Base-by-base conservation (phyloP, 129 eudicot species). In the Tagetes patula region DNA sequence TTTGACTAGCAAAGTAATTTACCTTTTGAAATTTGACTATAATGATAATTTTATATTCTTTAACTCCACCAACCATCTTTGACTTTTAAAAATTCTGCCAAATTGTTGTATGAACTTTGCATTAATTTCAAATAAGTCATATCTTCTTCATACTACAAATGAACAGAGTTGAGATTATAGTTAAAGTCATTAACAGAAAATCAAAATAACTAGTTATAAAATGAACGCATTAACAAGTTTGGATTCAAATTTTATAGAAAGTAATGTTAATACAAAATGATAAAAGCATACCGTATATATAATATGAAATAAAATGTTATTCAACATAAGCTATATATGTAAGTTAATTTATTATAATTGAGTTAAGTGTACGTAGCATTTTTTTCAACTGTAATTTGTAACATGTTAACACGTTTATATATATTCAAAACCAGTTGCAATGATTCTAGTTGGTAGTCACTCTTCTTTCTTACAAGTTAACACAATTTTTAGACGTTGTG, bases 401-500 rank as follows among this genome's bases (percentile, higher is more conserved):
- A 58, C 40, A 58, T 58, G 40, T 32, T 32, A 11, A 31, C 1
- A 20, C 0, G 36, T 60, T 60, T 20, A 20, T 20, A 20, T 38
- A 76, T 31, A 34, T 2, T 41, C 9, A 36, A 11, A 68, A 11
- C 30, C 1, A 33, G 63, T 69, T 60, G 9, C 54, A 62, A 48
- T 55, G 3, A 65, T 75, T 20, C 37, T 42, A 67, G 38, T 30
- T 9, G 32, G 14, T 50, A 40, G 0, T 62, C 55, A 46, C 12
- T 1, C 6, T 45, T 67, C 42, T 58, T 49, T 37, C 31, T 81
- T 82, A 86, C 84, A 89, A 81, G 45, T 84, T 74, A 70, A 89
- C 89, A 71, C 81, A 78, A 39, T 89, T 85, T 34, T 66, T 89
- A 20, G 96, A 84, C 3, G 89, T 78, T 12, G 94, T 87, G 49